Evolutionary conservation across 1,284 basidiomycete genomes (phyloP), one percentile per base, ranked within the genome.

Genomic region (Leccinum griseonigrum): DNA sequence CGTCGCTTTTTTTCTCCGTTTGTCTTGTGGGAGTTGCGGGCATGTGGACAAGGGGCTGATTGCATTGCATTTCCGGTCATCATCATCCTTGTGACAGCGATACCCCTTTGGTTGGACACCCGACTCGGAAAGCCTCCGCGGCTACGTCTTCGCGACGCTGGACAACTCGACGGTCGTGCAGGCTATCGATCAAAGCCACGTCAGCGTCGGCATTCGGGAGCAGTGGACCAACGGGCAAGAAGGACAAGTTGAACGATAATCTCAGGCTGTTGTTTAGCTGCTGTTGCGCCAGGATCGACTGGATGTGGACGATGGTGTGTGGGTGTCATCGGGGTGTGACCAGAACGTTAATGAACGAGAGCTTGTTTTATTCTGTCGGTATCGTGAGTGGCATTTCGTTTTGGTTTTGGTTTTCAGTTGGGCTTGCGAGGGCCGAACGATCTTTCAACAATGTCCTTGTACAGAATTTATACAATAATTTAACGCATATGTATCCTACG

Each of bases 221-320:
- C 5, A 91, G 91, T 0, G 94, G 94, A 0, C 89, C 93, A 14
- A 98, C 97, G 13, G 82, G 85, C 1, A 89, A 87, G 78, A 96
- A 96, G 69, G 96, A 98, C 80, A 97, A 94, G 77, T 75, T 91
- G 57, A 98, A 98, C 75, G 95, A 98, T 76, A 98, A 98, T 68
- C 75, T 99, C 22, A 22, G 22, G n/a, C 79, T 98, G 59, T 99
- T 98, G 59, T 99, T 98, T 77, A 91, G 95, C 59, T 99, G 97
- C 77, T 99, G 97, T 77, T 99, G 97, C 75, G 97, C 97, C 0
- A 82, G 87, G 18, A 86, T 99, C 28, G 94, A 94, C 72, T 97
- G 94, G 87, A 89, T 92, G 5, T 99, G 97, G 97, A 87, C 90
- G 50, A 86, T 95, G 0, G 97, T 98, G 5, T 99, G 97, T 75